These are phyloP conservation scores for Bipolaris sorokiniana DNA, from an alignment of 2,329 filamentous ascomycete genomes.

Conservation along the genomic window DNA sequence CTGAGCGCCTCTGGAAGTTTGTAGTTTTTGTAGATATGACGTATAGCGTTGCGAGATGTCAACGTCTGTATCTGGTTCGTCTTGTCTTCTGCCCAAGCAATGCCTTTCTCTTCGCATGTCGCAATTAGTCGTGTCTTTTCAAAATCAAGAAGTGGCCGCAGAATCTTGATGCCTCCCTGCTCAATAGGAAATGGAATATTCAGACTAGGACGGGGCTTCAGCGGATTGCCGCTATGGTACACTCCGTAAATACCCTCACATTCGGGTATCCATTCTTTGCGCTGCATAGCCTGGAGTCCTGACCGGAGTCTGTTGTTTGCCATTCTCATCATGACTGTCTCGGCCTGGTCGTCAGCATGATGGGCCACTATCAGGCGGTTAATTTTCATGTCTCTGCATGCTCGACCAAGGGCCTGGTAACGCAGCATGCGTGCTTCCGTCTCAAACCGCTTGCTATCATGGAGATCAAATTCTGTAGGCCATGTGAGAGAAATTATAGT, in stretches of 20 bases:
- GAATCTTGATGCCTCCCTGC: slow-evolving; percentile 68
- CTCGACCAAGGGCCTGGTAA: slow-evolving; percentile 71
- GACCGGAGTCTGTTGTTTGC: slow-evolving; percentile 68
- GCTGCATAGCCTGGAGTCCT: slow-evolving; percentile 74
- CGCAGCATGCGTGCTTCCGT: slow-evolving; percentile 74
- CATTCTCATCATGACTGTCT: slow-evolving; percentile 84
- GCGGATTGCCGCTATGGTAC: slow-evolving; percentile 51
- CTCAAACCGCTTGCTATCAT: slow-evolving; percentile 71
- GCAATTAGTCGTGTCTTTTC: slow-evolving; percentile 74
- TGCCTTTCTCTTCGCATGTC: slow-evolving; percentile 71
- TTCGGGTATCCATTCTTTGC: slow-evolving; percentile 76
- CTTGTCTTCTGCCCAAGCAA: slow-evolving; percentile 82
- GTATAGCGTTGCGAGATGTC: slow-evolving; percentile 81
- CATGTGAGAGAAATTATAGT: slow-evolving; percentile 49
- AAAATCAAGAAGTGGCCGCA: slow-evolving; percentile 73
- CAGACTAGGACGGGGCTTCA: slow-evolving; percentile 12
- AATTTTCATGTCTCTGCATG: slow-evolving; percentile 61
- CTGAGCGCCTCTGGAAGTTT: slow-evolving; percentile 73
- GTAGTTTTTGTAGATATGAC: slow-evolving; percentile 66
- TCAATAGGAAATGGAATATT: slow-evolving; percentile 56
- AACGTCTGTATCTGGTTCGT: slow-evolving; percentile 81
- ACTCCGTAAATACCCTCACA: slow-evolving; percentile 77
- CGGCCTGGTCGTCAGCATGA: slow-evolving; percentile 88
- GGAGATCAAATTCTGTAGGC: slow-evolving; percentile 47
- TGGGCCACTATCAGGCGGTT: slow-evolving; percentile 77